These are phyloP conservation scores for Grigorovia transvaalensis DNA, from an alignment of 805 yeast species.

Conservation along the genomic window DNA sequence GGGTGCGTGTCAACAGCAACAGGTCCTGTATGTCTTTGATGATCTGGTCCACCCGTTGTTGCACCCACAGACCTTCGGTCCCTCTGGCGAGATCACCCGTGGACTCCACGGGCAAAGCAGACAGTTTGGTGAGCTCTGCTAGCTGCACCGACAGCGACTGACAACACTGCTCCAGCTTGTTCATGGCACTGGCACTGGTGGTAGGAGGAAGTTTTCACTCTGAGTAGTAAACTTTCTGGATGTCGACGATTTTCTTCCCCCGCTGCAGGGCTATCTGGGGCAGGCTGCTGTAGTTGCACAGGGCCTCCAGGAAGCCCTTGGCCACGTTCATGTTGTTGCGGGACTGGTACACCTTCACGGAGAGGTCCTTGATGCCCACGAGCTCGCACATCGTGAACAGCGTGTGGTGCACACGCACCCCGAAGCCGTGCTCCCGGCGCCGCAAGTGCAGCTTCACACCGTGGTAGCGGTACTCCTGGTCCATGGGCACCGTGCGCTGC, in stretches of 20 bases:
- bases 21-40: slow-evolving; percentile 28
- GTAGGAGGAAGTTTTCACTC: background rate
- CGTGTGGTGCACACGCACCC: slow-evolving; percentile 82
- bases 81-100: slow-evolving; percentile 19
- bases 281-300: slow-evolving; percentile 59
- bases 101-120: slow-evolving; percentile 11
- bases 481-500: slow-evolving; percentile 81
- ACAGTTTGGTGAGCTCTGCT: slow-evolving; percentile 20
- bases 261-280: slow-evolving; percentile 84
- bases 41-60: slow-evolving; percentile 17
- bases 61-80: slow-evolving; percentile 21
- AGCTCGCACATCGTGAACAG: slow-evolving; percentile 85
- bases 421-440: slow-evolving; percentile 88
- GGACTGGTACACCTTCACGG: slow-evolving; percentile 85
- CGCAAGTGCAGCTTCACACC: slow-evolving; percentile 75
- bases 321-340: slow-evolving; percentile 93
- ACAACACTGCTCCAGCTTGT: slow-evolving; percentile 24
- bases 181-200: slow-evolving; percentile 8
- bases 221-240: slow-evolving; percentile 83
- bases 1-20: slow-evolving; percentile 22
- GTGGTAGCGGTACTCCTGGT: slow-evolving; percentile 72
- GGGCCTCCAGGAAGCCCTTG: slow-evolving; percentile 79
- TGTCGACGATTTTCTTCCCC: slow-evolving; percentile 91
- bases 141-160: slow-evolving; percentile 21
- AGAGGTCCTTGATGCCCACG: slow-evolving; percentile 87